Evolutionary conservation across 1,139 yeast genomes (phyloP).

Genomic region (Kurtzmaniella natalensis): DNA sequence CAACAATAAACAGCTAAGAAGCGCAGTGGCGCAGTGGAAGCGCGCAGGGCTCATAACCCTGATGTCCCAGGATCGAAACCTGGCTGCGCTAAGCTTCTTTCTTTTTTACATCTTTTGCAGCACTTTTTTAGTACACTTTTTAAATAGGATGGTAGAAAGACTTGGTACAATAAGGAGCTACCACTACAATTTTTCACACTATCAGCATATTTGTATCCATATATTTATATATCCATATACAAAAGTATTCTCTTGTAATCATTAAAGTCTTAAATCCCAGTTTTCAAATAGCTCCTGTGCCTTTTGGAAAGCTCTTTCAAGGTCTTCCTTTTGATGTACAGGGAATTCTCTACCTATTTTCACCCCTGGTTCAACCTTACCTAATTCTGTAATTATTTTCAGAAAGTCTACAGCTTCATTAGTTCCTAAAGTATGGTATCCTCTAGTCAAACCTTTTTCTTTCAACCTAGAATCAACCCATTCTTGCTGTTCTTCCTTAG

Average conservation of each 20-base stretch:
- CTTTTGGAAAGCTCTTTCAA: slow-evolving; percentile 16
- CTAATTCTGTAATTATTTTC: slow-evolving; percentile 21
- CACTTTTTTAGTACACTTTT: too few relatives aligned
- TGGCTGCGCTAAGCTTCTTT: slow-evolving; percentile 69
- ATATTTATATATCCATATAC: too few relatives aligned
- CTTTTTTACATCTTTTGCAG: background rate
- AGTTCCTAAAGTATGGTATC: slow-evolving; percentile 38
- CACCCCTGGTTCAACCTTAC: slow-evolving; percentile 18
- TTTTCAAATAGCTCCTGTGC: slow-evolving; percentile 17
- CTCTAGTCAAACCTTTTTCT: slow-evolving; percentile 27
- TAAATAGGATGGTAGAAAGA: too few relatives aligned
- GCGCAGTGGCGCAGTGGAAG: slow-evolving; percentile 97
- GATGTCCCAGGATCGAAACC: slow-evolving; percentile 98
- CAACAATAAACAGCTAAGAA: slow-evolving; percentile 9
- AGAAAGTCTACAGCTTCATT: slow-evolving; percentile 20
- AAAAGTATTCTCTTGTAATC: background rate
- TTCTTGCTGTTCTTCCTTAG: slow-evolving; percentile 21
- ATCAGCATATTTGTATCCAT: too few relatives aligned
- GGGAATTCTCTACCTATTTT: slow-evolving; percentile 33
- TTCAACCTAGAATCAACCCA: slow-evolving; percentile 28
- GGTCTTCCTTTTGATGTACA: slow-evolving; percentile 22
- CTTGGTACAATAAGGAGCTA: too few relatives aligned
- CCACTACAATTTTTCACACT: too few relatives aligned
- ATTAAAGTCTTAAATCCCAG: slow-evolving; percentile 16
- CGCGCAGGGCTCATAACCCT: slow-evolving; percentile 99